phyloP scores from a whole-genome alignment of 495 filamentous ascomycete species.

The Neurospora sp. region DNA sequence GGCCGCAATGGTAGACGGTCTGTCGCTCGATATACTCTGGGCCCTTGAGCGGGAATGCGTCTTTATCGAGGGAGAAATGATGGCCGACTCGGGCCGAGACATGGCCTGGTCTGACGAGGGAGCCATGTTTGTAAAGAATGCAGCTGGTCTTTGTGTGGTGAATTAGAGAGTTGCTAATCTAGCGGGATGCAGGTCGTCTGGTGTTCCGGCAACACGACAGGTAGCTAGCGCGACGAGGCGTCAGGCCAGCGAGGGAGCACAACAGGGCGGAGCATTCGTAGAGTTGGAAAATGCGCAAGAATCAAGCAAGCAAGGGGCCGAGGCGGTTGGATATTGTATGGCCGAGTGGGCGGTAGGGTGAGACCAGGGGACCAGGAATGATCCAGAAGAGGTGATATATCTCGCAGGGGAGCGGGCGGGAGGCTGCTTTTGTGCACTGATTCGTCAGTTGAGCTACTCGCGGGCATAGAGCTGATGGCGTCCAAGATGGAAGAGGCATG shows the following conservation, averaged over 20 bases:
- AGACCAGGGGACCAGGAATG: neutral
- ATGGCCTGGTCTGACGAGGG: conserved; percentile 25
- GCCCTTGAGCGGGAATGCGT: conserved; percentile 31
- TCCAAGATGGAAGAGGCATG: neutral
- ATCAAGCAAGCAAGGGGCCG: neutral
- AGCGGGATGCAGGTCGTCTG: neutral
- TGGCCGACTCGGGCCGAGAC: conserved; percentile 31
- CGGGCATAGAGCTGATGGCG: neutral
- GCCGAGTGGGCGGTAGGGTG: neutral
- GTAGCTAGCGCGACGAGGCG: neutral
- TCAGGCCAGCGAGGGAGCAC: neutral
- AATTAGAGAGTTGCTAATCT: neutral
- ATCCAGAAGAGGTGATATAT: neutral
- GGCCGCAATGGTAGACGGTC: conserved; percentile 37
- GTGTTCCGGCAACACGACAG: neutral
- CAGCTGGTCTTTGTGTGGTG: neutral
- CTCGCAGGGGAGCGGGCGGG: neutral
- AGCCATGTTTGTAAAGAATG: conserved; percentile 7
- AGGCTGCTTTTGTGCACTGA: neutral
- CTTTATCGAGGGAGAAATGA: conserved; percentile 27
- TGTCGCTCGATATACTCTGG: conserved; percentile 48
- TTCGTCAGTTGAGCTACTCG: neutral
- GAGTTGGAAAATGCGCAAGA: neutral
- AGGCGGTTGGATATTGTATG: neutral
- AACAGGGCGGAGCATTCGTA: neutral